Evolutionary conservation across 2,329 filamentous ascomycete species (phyloP), one percentile per base, ranked within the genome.

Genomic region (Sclerotiophoma versabilis): DNA sequence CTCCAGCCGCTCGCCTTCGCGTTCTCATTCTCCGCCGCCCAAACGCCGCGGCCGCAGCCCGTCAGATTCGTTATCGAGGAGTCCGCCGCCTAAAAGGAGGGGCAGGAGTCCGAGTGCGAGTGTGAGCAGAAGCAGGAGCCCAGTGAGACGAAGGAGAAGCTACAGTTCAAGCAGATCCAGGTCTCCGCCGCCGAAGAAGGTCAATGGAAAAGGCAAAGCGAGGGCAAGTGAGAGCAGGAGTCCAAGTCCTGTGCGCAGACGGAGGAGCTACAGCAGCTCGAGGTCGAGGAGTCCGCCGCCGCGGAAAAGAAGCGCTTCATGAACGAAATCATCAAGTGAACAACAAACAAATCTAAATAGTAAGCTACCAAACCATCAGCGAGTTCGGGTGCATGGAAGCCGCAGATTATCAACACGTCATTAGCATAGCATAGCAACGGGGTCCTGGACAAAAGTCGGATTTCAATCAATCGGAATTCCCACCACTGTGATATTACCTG

Each of bases 1-100:
- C 4, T 69, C 66, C n/a, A 67, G 65, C 45, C 65, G 62, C 34
- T 72, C 69, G 5, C 63, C 61, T 10, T 64, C 60, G 12, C 52
- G 34, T 15, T 62, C 58, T 20, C 54, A 48, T 26, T 65, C 61
- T 11, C 58, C 67, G 1, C 53, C 63, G 8, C 58, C 64, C n/a
- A 66, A 59, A 12, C 58, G 69, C 45, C 68, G 70, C 12, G 58
- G 49, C 1, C 63, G 67, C 34, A 66, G 62, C 23, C 60, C 58
- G 1, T 65, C 64, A 5, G 57, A 54, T 23, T 65, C 65, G 1
- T 42, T 53, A 5, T 65, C 61, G 4, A 53, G 57, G 7, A 38
- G 51, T 14, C 51, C 67, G 3, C 65, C 62, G 14, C 54, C 58
- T 2, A 54, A 54, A 15, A 60, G 61, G 12, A 46, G 48, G 26